These are phyloP conservation scores for Tetraselmis striata DNA, from an alignment of 139 green algal species.

Conservation along the genomic window DNA sequence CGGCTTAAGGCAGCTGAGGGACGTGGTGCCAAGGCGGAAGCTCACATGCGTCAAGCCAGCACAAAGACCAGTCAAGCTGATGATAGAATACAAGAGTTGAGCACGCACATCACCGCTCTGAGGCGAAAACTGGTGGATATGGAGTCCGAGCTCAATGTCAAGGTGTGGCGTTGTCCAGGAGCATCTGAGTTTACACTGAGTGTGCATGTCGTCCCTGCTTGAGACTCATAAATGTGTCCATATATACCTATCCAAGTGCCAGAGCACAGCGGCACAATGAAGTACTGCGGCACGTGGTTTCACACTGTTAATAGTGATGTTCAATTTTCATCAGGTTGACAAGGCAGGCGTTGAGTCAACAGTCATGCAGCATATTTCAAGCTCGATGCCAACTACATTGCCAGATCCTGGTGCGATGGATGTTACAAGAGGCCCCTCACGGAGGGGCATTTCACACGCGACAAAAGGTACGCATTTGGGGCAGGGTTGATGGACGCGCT, in stretches of 20 bases:
- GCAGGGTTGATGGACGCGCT: too few species aligned
- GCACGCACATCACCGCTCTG: not conserved
- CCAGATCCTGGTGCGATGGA: not conserved
- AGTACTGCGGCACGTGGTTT: too few species aligned
- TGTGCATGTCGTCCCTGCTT: too few species aligned
- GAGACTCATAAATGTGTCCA: too few species aligned
- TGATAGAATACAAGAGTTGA: not conserved
- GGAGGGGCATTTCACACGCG: not conserved
- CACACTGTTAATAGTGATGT: too few species aligned
- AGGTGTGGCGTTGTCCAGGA: too few species aligned
- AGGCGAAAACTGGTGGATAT: not conserved
- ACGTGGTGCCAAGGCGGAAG: not conserved
- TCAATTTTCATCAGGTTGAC: not conserved
- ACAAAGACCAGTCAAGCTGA: not conserved
- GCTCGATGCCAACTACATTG: not conserved
- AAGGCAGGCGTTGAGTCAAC: not conserved
- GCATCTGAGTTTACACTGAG: too few species aligned
- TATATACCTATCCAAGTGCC: too few species aligned
- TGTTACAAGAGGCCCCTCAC: not conserved
- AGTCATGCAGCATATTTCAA: not conserved
- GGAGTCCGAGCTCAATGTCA: not conserved
- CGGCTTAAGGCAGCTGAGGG: not conserved
- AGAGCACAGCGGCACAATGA: too few species aligned
- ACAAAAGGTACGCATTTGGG: not conserved
- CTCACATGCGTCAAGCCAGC: not conserved